Conservation (phyloP, 129 eudicot species). For the Artemisia tridentata region DNA sequence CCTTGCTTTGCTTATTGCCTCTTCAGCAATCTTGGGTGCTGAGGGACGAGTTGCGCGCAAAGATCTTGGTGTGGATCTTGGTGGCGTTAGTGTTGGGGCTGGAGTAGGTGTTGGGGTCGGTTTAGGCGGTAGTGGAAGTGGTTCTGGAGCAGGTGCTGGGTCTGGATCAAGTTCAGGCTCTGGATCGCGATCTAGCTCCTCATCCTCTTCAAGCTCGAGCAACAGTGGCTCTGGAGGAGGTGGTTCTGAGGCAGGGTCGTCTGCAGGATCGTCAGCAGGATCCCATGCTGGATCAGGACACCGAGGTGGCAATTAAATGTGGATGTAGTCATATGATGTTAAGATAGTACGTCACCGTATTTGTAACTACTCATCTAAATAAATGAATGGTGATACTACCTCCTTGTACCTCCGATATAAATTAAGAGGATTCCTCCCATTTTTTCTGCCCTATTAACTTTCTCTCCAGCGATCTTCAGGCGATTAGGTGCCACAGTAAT, state of each 20-base stretch:
- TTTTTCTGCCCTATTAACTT: no score
- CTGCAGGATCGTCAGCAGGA: constrained; percentile 45
- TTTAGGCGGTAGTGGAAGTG: constrained; percentile 52
- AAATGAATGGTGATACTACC: constrained; percentile 20
- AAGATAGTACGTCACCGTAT: constrained; percentile 16
- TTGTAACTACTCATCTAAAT: constrained; percentile 23
- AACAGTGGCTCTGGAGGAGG: constrained; percentile 43
- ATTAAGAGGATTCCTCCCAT: no score
- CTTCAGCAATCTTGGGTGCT: constrained; percentile 21
- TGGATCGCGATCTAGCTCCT: constrained; percentile 40
- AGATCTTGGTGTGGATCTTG: constrained; percentile 55
- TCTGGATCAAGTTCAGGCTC: constrained; percentile 60
- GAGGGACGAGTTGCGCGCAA: constrained; percentile 55
- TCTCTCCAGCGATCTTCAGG: no score
- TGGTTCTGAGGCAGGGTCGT: constrained; percentile 58
- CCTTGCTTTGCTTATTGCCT: constrained; percentile 37
- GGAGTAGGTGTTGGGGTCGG: constrained; percentile 67
- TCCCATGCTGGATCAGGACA: constrained; percentile 45
- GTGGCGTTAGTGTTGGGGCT: constrained; percentile 51
- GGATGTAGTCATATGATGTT: background rate
- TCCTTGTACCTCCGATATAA: constrained; percentile 7
- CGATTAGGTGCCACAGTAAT: no score
- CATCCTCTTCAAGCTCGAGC: constrained; percentile 44
- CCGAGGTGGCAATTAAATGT: constrained; percentile 29
- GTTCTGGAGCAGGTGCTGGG: constrained; percentile 60